A percentile compares a stretch with the other conserved stretches of the same genome.
Conservation (phyloP, 139 green algal species). For the Chlorella sp. region DNA sequence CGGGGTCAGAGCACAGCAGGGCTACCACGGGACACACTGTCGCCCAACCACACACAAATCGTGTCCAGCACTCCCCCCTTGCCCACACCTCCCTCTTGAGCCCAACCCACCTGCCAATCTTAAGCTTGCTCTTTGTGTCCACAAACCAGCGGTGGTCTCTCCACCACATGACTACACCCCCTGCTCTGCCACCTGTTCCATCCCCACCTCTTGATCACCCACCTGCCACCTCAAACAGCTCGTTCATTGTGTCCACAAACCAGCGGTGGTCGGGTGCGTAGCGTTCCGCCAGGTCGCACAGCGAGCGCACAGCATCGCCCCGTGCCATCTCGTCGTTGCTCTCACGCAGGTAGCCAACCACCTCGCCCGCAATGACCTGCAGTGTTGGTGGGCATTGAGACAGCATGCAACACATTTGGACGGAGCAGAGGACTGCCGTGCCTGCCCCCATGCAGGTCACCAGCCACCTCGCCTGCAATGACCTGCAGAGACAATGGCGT, state of each 20-base stretch:
- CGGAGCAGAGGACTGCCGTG: too few relatives aligned
- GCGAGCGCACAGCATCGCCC: constrained; percentile 45
- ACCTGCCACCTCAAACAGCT: constrained; percentile 48
- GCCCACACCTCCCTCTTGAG: too few relatives aligned
- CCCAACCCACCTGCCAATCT: too few relatives aligned
- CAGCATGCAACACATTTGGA: too few relatives aligned
- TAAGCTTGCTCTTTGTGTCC: not conserved
- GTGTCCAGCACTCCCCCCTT: too few relatives aligned
- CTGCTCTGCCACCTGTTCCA: not conserved
- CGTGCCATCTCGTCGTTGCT: constrained; percentile 67
- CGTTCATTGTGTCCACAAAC: constrained; percentile 92
- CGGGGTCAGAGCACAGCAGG: too few relatives aligned
- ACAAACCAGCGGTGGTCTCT: not conserved
- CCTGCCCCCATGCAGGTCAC: too few relatives aligned
- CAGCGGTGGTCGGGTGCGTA: constrained; percentile 90
- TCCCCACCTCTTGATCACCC: not conserved
- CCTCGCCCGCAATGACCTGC: constrained; percentile 91
- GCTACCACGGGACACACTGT: too few relatives aligned
- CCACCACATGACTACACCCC: not conserved
- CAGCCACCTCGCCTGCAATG: too few relatives aligned
- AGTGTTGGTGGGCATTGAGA: not conserved
- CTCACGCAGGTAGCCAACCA: constrained; percentile 88
- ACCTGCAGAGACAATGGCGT: too few relatives aligned
- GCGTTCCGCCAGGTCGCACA: constrained; percentile 88
- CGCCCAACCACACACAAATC: too few relatives aligned